Conservation (phyloP, 805 yeast genomes). For the Spathaspora sp. region DNA sequence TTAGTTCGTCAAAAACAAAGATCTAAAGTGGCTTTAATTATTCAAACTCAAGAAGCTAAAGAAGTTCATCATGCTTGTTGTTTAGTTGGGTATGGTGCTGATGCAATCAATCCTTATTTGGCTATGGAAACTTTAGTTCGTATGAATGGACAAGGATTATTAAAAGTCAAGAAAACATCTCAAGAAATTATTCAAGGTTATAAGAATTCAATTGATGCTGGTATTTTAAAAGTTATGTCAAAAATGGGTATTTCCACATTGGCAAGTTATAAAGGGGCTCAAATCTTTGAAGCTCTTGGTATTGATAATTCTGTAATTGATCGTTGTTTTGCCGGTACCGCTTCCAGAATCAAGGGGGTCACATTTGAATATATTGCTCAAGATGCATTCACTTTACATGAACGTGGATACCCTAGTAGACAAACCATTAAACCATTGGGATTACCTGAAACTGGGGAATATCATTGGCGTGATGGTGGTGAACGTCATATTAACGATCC, state of each 20-base stretch:
- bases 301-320: constrained; percentile 93
- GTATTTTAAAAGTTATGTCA: constrained; percentile 95
- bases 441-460: constrained; percentile 93
- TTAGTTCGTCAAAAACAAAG: constrained; percentile 94
- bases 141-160: constrained; percentile 77
- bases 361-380: constrained; percentile 95
- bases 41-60: constrained; percentile 96
- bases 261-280: constrained; percentile 99
- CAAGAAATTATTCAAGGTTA: constrained; percentile 70
- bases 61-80: constrained; percentile 97
- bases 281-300: constrained; percentile 95
- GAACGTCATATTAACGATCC: constrained; percentile 95
- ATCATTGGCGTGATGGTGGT: constrained; percentile 99
- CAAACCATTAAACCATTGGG: constrained; percentile 65
- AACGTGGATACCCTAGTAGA: constrained; percentile 83
- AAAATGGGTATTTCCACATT: constrained; percentile 99
- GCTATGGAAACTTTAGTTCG: constrained; percentile 85
- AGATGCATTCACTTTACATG: constrained; percentile 93
- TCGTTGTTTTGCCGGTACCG: constrained; percentile 95
- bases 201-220: constrained; percentile 81
- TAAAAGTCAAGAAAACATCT: constrained; percentile 51
- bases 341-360: constrained; percentile 93
- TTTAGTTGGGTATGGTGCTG: constrained; percentile 95
- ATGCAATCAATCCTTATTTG: constrained; percentile 90
- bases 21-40: constrained; percentile 85